Evolutionary conservation across 176 grass and related monocot species (phyloP).

Genomic region (Guadua angustifolia): DNA sequence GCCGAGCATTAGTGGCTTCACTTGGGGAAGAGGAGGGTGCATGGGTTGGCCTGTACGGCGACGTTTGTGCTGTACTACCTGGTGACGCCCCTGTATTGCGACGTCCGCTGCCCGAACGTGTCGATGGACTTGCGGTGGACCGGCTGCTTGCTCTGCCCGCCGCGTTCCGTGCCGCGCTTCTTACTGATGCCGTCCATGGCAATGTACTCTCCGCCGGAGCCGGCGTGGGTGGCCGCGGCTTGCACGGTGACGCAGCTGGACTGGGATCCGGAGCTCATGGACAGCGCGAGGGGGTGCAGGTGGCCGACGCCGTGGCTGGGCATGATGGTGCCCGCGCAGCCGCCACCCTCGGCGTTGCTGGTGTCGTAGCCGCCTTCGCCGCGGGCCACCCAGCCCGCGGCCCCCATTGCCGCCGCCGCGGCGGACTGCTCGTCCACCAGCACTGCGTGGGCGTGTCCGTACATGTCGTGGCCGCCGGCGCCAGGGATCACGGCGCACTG

Average conservation of each 20-base stretch:
- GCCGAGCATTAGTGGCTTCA: slow-evolving; percentile 5
- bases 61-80: slow-evolving; percentile 50
- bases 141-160: slow-evolving; percentile 63
- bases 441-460: slow-evolving; percentile 36
- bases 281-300: slow-evolving; percentile 72
- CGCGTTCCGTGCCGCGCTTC: slow-evolving; percentile 61
- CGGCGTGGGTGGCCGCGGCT: not conserved
- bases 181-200: slow-evolving; percentile 58
- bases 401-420: slow-evolving; percentile 43
- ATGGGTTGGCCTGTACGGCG: not conserved
- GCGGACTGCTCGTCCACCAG: slow-evolving; percentile 41
- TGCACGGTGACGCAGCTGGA: slow-evolving; percentile 77
- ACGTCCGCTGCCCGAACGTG: slow-evolving; percentile 97
- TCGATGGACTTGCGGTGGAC: slow-evolving; percentile 99
- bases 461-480: slow-evolving; percentile 52
- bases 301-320: slow-evolving; percentile 17
- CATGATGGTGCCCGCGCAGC: slow-evolving; percentile 42
- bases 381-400: slow-evolving; percentile 34
- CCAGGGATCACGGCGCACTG: slow-evolving; percentile 56
- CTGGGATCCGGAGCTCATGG: slow-evolving; percentile 87
- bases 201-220: slow-evolving; percentile 53
- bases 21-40: not conserved
- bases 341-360: slow-evolving; percentile 31
- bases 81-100: slow-evolving; percentile 94
- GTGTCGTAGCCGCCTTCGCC: not conserved